A percentile compares a stretch with the other conserved stretches of the same genome.
Conservation (phyloP, 106 monocot genomes). For the Phalaenopsis aphrodite region DNA sequence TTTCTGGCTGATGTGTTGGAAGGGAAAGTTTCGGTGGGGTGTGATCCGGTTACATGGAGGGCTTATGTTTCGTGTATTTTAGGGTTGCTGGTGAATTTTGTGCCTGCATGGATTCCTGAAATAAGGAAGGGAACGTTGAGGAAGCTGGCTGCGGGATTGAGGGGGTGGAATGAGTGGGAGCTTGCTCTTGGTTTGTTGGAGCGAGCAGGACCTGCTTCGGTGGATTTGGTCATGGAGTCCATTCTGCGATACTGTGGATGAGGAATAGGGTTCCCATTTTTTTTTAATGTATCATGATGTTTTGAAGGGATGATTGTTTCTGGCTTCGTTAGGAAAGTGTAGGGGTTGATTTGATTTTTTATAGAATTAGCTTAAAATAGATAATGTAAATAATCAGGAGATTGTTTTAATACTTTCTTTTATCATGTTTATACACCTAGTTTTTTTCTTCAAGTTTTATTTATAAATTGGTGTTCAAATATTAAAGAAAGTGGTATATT, state of each 20-base stretch:
- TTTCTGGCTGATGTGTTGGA: constrained; percentile 53
- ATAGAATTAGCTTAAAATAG: no score
- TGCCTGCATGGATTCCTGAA: constrained; percentile 56
- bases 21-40: constrained; percentile 56
- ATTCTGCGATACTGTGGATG: constrained; percentile 7
- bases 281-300: no score
- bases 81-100: constrained; percentile 49
- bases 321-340: no score
- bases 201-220: constrained; percentile 42
- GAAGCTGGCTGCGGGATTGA: constrained; percentile 50
- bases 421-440: no score
- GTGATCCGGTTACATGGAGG: constrained; percentile 60
- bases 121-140: constrained; percentile 47
- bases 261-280: no score
- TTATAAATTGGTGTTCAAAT: no score
- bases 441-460: no score
- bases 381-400: no score
- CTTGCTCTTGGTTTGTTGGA: constrained; percentile 67
- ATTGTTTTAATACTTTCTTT: no score
- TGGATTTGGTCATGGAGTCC: constrained; percentile 42
- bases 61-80: constrained; percentile 65
- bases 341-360: no score
- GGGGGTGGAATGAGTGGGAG: constrained; percentile 67
- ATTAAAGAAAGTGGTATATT: no score
- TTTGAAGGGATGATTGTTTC: no score